phyloP scores from a whole-genome alignment of 2,329 filamentous ascomycete genomes.

The Lojkania enalia region DNA sequence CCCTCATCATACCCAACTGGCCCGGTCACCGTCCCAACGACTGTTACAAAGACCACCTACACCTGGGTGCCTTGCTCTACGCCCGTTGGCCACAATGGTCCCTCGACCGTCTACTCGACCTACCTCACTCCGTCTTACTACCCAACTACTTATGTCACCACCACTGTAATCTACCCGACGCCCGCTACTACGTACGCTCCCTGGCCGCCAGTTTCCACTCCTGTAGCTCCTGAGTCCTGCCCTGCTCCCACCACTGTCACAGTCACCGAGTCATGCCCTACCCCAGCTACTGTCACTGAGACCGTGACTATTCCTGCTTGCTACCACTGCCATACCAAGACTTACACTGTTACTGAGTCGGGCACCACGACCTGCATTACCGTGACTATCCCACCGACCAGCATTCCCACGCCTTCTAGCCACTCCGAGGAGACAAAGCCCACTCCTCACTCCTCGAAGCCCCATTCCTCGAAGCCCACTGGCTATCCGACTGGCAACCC shows the following conservation, averaged over 20 bases:
- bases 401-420: slow-evolving; percentile 9
- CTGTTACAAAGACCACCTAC: slow-evolving; percentile 38
- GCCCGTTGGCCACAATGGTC: slow-evolving; percentile 35
- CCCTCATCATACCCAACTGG: slow-evolving; percentile 10
- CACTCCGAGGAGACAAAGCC: slow-evolving; percentile 12
- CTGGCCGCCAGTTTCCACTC: slow-evolving; percentile 10
- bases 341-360: slow-evolving; percentile 33
- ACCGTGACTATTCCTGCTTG: slow-evolving; percentile 16
- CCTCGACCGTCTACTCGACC: slow-evolving; percentile 41
- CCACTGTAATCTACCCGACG: slow-evolving; percentile 19
- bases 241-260: slow-evolving; percentile 29
- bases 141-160: slow-evolving; percentile 35
- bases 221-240: slow-evolving; percentile 20
- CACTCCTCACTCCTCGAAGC: slow-evolving; percentile 15
- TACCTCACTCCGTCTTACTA: slow-evolving; percentile 44
- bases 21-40: slow-evolving; percentile 26
- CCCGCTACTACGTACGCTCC: slow-evolving; percentile 4
- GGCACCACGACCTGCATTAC: slow-evolving; percentile 26
- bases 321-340: slow-evolving; percentile 28
- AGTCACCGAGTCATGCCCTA: slow-evolving; percentile 25
- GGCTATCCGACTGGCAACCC: slow-evolving; percentile 6
- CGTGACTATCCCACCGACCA: slow-evolving; percentile 23
- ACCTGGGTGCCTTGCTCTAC: slow-evolving; percentile 45
- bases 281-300: slow-evolving; percentile 27
- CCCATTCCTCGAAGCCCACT: slow-evolving; percentile 1